Conservation (phyloP, 345 rosid genomes). For the Pelargonium nanum region DNA sequence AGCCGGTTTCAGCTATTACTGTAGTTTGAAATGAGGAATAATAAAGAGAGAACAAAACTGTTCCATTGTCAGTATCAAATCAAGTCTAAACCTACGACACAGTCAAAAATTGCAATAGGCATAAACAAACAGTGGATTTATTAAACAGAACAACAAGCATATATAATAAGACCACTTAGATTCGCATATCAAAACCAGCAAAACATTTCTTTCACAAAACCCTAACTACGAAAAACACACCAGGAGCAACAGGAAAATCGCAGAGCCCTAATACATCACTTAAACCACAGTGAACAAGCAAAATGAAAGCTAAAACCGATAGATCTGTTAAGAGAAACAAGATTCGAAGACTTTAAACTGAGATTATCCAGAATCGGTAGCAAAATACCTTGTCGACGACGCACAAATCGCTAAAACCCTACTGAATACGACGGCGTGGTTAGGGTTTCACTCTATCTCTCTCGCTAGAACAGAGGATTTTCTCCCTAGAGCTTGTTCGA, state of each 20-base stretch:
- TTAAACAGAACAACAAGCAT: no score
- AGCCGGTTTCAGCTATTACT: no score
- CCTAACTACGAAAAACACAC: neutral
- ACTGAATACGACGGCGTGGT: neutral
- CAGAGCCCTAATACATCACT: neutral
- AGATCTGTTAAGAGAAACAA: neutral
- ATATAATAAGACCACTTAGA: no score
- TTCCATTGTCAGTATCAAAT: no score
- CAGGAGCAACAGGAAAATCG: neutral
- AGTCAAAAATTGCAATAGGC: neutral
- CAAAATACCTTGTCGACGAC: neutral
- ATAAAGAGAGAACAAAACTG: no score
- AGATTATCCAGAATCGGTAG: neutral
- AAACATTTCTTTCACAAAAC: no score
- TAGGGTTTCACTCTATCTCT: slow-evolving; percentile 22
- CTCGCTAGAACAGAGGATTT: neutral
- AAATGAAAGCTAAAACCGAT: neutral
- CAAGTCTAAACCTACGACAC: neutral
- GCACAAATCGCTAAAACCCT: neutral
- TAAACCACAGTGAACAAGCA: neutral
- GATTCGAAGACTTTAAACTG: neutral
- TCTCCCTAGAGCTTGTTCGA: neutral
- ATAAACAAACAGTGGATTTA: neutral
- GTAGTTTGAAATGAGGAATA: no score
- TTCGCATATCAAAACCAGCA: neutral